Evolutionary conservation across 148 eudicot genomes (phyloP).

Genomic region (Rhododendron henanense): DNA sequence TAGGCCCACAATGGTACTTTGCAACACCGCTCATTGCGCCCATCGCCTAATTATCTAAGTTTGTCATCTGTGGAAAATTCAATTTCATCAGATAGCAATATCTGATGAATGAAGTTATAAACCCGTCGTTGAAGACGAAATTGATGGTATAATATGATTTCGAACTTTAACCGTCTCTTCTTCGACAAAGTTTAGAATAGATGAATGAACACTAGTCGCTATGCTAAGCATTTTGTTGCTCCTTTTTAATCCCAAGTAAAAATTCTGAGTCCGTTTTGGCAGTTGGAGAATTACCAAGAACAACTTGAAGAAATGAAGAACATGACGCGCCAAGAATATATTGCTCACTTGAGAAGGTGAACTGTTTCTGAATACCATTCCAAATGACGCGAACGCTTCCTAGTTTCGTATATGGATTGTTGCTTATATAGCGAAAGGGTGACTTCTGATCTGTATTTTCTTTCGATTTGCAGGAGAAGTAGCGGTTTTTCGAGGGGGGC

Average conservation of each 20-base stretch:
- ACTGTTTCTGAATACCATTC: background rate
- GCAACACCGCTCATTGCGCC: too few relatives aligned
- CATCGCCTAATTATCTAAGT: too few relatives aligned
- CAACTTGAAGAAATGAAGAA: conserved; percentile 79
- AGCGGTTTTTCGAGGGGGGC: conserved; percentile 98
- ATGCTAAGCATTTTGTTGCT: background rate
- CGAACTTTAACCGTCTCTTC: too few relatives aligned
- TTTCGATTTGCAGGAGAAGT: conserved; percentile 60
- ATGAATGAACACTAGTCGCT: background rate
- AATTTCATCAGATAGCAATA: too few relatives aligned
- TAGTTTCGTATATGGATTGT: background rate
- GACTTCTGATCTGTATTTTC: background rate
- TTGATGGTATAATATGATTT: too few relatives aligned
- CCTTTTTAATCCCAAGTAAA: background rate
- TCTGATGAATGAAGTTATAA: too few relatives aligned
- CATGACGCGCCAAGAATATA: conserved; percentile 87
- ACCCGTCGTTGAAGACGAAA: too few relatives aligned
- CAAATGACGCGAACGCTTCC: background rate
- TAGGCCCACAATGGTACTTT: too few relatives aligned
- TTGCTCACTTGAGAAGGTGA: conserved; percentile 90
- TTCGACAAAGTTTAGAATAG: background rate
- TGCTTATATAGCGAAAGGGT: background rate
- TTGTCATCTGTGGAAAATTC: too few relatives aligned
- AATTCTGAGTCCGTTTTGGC: background rate
- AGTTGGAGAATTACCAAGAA: conserved; percentile 72